These are phyloP conservation scores for Bothriochloa decipiens DNA, from an alignment of 176 grass and related monocot genomes.

Conservation along the genomic window DNA sequence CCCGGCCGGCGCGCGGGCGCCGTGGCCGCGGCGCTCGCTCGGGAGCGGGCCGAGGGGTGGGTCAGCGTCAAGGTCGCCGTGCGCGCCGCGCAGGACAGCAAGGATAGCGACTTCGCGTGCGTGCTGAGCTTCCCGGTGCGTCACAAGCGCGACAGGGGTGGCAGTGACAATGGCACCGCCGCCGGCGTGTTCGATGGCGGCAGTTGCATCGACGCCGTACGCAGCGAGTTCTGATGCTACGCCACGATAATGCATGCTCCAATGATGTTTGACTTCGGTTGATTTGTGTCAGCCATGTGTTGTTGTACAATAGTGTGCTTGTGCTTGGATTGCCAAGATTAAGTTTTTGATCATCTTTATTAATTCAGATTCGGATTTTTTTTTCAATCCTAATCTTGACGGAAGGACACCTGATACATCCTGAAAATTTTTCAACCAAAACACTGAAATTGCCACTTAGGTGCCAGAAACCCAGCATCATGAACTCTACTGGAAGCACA, in stretches of 20 bases:
- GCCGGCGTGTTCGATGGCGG: slow-evolving; percentile 30
- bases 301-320: background rate
- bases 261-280: background rate
- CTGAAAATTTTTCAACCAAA: too few species aligned
- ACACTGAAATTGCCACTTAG: background rate
- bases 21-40: slow-evolving; percentile 21
- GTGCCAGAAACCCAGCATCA: background rate
- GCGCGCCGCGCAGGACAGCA: slow-evolving; percentile 32
- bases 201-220: slow-evolving; percentile 39
- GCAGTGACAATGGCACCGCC: too few species aligned
- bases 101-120: slow-evolving; percentile 42
- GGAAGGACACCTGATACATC: background rate
- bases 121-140: slow-evolving; percentile 31
- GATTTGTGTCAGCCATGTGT: background rate
- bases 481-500: background rate
- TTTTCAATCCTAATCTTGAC: background rate
- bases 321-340: background rate
- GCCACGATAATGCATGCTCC: background rate
- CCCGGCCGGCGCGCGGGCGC: background rate
- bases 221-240: slow-evolving; percentile 13
- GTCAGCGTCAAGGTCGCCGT: slow-evolving; percentile 28
- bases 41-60: slow-evolving; percentile 18
- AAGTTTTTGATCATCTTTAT: background rate
- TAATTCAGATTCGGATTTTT: background rate
- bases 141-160: background rate